Evolutionary conservation across 352 stramenopile genomes (phyloP), one percentile per base, ranked within the genome.

Genomic region (Phytophthora sojae): DNA sequence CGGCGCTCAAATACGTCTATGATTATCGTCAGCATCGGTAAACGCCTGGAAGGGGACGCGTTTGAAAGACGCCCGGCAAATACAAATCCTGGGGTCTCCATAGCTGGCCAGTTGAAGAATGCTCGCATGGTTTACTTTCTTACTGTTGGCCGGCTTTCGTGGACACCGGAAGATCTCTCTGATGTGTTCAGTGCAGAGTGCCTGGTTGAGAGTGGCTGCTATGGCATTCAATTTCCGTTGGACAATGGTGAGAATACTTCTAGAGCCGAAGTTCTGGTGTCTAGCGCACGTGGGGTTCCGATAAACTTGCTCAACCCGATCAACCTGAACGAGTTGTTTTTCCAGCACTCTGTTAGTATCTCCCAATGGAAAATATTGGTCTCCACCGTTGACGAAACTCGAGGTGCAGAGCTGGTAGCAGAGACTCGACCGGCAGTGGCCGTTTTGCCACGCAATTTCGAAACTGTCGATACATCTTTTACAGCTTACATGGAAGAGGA

Each of bases 71-170:
- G 14, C 39, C 39, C 39, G 6, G 14, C 15, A 17, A 47, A 39
- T 8, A 12, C 32, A 12, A 4, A 7, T 39, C 14, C 39, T 47
- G 39, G 39, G 39, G 14, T 47, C 6, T 17, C 39, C 39, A 12
- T 19, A 53, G 17, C 11, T 11, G 54, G 44, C 6, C 45, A 45
- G 59, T 29, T 60, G 15, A 32, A 55, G 25, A 65, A 70, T 8
- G 63, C 56, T 65, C 42, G 42, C 2, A 53, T 73, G 26, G 42
- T 73, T 11, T 73, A 68, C 44, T 72, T 63, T 12, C 26, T 76
- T 15, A 72, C 69, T 12, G 42, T 76, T 8, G 69, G 69, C 4
- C 56, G 67, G 8, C 57, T 69, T 32, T 72, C 69, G n/a, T 76
- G 65, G 58, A 42, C 0, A 50, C 21, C 53, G 14, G 47, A 70